phyloP scores from a whole-genome alignment of 148 eudicot species.

The Spergularia bocconei region DNA sequence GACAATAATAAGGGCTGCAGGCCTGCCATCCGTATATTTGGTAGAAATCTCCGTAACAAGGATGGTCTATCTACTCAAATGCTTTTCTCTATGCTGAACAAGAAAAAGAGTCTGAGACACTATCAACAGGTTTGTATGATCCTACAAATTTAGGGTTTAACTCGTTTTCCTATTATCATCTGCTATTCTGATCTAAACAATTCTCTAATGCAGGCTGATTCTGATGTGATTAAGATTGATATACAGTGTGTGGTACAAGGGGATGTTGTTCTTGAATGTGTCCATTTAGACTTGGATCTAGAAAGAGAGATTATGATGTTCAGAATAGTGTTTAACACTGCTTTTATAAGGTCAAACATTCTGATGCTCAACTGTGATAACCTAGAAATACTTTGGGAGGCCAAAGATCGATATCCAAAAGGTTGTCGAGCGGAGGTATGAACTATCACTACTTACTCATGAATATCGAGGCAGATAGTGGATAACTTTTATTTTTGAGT shows the following conservation, averaged over 20 bases:
- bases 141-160: not conserved
- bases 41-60: constrained; percentile 84
- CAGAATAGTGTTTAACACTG: constrained; percentile 94
- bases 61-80: constrained; percentile 81
- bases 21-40: constrained; percentile 88
- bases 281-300: constrained; percentile 85
- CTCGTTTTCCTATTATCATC: not conserved
- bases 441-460: not conserved
- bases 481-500: not conserved
- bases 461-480: not conserved
- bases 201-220: constrained; percentile 68
- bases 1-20: constrained; percentile 84
- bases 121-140: constrained; percentile 61
- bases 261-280: constrained; percentile 93
- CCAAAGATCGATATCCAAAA: constrained; percentile 90
- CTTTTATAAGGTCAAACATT: constrained; percentile 94
- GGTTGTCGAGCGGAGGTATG: constrained; percentile 94
- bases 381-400: constrained; percentile 96
- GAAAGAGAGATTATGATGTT: constrained; percentile 99
- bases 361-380: constrained; percentile 82
- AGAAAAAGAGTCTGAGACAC: constrained; percentile 70
- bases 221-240: constrained; percentile 94
- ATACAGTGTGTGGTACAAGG: constrained; percentile 97
- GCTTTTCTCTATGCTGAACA: constrained; percentile 89
- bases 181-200: constrained; percentile 22